Base-by-base conservation (phyloP, 106 monocot genomes). In the Dendrobium nobile region DNA sequence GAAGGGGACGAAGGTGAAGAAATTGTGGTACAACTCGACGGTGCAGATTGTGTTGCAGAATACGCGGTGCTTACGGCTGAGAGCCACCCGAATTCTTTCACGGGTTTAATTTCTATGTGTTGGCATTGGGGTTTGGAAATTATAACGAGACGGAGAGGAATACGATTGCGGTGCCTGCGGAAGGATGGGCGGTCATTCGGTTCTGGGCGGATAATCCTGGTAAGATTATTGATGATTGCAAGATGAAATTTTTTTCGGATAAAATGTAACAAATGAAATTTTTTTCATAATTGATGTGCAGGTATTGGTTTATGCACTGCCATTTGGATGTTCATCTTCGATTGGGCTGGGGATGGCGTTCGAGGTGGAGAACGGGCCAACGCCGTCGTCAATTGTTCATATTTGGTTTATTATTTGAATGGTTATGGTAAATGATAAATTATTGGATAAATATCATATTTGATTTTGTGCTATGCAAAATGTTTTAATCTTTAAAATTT, bases 71-170 rank as follows among this genome's bases (percentile, higher is more conserved):
- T 93, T 27, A 78, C 78, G 27, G 41, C 45, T 5, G 93, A 93
- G 75, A 93, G 68, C 83, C 93, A 92, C 77, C 92, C 92, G n/a
- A 0, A 9, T 92, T 7, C 92, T 82, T 92, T 7, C 92, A 92
- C 59, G 93, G 93, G 9, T 93, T 82, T 75, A 89, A 90, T 78
- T 93, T 93, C 84, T 90, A 68, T 33, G 87, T 93, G 74, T 17
- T 93, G 68, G 93, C 90, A 1, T 90, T 88, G 72, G 93, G 93
- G n/a, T 88, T 93, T 45, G 92, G 92, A 47, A 94, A 91, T 70
- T 91, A 85, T 73, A 74, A 90, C 11, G 67, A 77, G 11, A 44
- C 72, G 2, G 13, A 74, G 67, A 78, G 94, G 79, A 94, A 94
- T 83, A 94, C 94, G 13, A 81, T 94, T 40, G 86, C 82, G 4